Conservation (phyloP, 495 filamentous ascomycete genomes). For the Aspergillus ellipticus region DNA sequence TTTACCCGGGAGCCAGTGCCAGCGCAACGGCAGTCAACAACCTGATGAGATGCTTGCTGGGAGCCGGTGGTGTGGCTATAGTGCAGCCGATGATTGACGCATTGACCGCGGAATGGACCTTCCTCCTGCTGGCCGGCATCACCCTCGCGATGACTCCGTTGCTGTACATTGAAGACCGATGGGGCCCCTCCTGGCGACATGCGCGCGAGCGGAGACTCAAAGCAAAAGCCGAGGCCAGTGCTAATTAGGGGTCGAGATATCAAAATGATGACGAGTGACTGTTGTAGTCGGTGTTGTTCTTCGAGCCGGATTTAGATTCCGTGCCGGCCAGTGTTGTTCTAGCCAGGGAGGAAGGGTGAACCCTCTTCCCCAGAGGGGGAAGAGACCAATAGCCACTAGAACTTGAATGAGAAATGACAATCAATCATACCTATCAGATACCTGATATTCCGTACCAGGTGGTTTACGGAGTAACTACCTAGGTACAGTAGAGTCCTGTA, state of each 20-base stretch:
- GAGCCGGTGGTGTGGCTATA: slow-evolving; percentile 60
- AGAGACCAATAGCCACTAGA: too few relatives aligned
- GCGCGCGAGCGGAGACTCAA: slow-evolving; percentile 16
- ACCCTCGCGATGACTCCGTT: slow-evolving; percentile 33
- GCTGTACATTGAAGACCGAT: slow-evolving; percentile 37
- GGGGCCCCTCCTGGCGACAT: slow-evolving; percentile 42
- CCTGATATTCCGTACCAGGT: too few relatives aligned
- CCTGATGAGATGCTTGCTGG: slow-evolving; percentile 62
- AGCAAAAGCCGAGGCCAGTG: neutral
- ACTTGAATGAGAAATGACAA: too few relatives aligned
- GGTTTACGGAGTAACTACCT: too few relatives aligned
- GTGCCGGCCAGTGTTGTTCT: neutral
- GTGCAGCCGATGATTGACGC: slow-evolving; percentile 60
- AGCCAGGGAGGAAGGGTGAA: neutral
- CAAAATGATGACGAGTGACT: too few relatives aligned
- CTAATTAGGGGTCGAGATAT: neutral
- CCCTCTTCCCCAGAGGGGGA: too few relatives aligned
- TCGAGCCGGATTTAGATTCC: too few relatives aligned
- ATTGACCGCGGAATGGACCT: slow-evolving; percentile 57
- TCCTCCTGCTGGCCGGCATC: slow-evolving; percentile 55
- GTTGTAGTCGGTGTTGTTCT: neutral
- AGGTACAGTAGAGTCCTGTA: too few relatives aligned
- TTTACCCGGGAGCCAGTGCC: slow-evolving; percentile 57
- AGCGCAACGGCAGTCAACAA: slow-evolving; percentile 72
- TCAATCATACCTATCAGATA: too few relatives aligned